These are phyloP conservation scores for Delonix regia DNA, from an alignment of 306 rosid genomes.

Conservation along the genomic window DNA sequence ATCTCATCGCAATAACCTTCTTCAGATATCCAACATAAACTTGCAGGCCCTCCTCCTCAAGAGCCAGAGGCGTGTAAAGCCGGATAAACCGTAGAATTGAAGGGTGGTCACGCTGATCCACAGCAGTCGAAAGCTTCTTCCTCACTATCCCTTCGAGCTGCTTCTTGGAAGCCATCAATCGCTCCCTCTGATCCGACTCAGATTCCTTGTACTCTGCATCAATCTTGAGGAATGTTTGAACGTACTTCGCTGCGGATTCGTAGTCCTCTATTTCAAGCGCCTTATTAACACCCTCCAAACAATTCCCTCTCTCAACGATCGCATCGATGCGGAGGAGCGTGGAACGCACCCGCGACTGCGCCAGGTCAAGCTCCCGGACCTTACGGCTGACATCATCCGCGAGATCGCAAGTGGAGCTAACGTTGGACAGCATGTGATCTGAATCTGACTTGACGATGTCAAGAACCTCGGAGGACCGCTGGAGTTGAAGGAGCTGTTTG, in stretches of 20 bases:
- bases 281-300: slow-evolving; percentile 70
- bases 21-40: slow-evolving; percentile 84
- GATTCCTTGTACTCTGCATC: slow-evolving; percentile 74
- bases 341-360: slow-evolving; percentile 81
- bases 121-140: slow-evolving; percentile 74
- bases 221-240: slow-evolving; percentile 68
- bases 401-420: slow-evolving; percentile 49
- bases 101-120: slow-evolving; percentile 80
- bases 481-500: slow-evolving; percentile 67
- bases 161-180: slow-evolving; percentile 61
- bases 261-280: slow-evolving; percentile 74
- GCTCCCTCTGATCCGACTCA: slow-evolving; percentile 79
- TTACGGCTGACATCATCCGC: slow-evolving; percentile 60
- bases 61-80: slow-evolving; percentile 71
- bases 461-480: slow-evolving; percentile 70
- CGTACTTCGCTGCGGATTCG: slow-evolving; percentile 66
- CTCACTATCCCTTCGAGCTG: slow-evolving; percentile 74
- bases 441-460: slow-evolving; percentile 74
- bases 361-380: slow-evolving; percentile 92
- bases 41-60: slow-evolving; percentile 92
- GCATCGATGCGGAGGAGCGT: slow-evolving; percentile 87
- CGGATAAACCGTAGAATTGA: slow-evolving; percentile 64
- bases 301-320: slow-evolving; percentile 73
- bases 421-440: slow-evolving; percentile 48
- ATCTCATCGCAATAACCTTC: slow-evolving; percentile 93